Conservation (phyloP, 139 green algal genomes). For the Chlamydomonas sp. region DNA sequence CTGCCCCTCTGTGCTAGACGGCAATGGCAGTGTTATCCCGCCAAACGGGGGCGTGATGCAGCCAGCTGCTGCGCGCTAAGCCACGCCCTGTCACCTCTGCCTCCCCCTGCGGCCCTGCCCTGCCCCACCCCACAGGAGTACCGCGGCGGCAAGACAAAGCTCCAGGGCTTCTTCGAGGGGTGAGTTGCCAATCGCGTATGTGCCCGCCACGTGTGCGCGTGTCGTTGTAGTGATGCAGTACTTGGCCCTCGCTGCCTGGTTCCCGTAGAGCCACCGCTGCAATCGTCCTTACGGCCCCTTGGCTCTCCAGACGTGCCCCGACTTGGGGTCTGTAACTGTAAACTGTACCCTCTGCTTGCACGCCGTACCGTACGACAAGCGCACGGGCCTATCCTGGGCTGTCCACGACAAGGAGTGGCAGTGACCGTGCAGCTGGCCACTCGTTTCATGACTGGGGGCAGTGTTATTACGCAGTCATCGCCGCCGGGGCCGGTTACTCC, state of each 20-base stretch:
- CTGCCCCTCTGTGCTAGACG: too few species aligned
- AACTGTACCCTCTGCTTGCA: too few species aligned
- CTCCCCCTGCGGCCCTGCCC: too few species aligned
- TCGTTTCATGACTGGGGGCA: too few species aligned
- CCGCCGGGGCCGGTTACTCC: background rate
- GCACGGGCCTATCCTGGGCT: too few species aligned
- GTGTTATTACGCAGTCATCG: background rate
- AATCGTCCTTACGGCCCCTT: background rate
- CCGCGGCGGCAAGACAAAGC: constrained; percentile 85
- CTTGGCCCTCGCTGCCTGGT: background rate
- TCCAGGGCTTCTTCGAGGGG: constrained; percentile 90
- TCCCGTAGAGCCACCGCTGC: background rate
- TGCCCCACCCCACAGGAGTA: constrained; percentile 62
- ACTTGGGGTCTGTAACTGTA: too few species aligned
- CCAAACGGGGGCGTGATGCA: too few species aligned
- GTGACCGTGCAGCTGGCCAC: background rate
- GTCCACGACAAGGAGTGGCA: background rate
- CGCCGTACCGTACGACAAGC: too few species aligned
- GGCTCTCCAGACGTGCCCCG: too few species aligned
- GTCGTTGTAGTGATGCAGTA: background rate
- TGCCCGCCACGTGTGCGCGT: background rate
- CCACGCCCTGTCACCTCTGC: too few species aligned
- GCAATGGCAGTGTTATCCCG: too few species aligned
- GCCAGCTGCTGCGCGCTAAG: too few species aligned
- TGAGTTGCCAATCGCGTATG: background rate